These are phyloP conservation scores for Lentinula aciculospora DNA, from an alignment of 768 basidiomycete species.

Conservation along the genomic window DNA sequence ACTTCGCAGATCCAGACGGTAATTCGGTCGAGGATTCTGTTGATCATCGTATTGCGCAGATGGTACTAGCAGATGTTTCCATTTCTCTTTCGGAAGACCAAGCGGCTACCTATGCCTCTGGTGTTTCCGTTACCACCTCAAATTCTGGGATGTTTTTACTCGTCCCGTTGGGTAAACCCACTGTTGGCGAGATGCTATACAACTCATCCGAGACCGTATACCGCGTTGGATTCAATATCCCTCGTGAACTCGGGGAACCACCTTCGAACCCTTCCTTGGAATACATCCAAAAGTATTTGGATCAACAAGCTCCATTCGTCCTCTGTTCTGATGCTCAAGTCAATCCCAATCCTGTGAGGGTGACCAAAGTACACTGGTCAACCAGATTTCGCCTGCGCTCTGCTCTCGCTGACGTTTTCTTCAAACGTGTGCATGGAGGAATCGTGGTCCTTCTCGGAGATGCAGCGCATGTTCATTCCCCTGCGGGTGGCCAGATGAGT, in stretches of 20 bases:
- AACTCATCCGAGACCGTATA: not conserved
- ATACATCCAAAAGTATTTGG: slow-evolving; percentile 30
- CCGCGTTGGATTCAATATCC: slow-evolving; percentile 9
- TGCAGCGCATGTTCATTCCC: slow-evolving; percentile 21
- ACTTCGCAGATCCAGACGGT: slow-evolving; percentile 31
- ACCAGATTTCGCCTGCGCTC: slow-evolving; percentile 32
- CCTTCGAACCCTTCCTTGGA: slow-evolving; percentile 26
- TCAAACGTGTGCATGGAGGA: slow-evolving; percentile 21
- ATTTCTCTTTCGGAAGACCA: slow-evolving; percentile 12
- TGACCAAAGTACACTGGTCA: slow-evolving; percentile 28
- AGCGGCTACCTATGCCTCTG: not conserved
- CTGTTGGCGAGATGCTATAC: not conserved
- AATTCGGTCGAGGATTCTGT: slow-evolving; percentile 14
- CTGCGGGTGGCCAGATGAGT: slow-evolving; percentile 3
- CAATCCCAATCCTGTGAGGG: slow-evolving; percentile 17
- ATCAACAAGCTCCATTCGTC: slow-evolving; percentile 23
- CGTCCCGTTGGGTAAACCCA: not conserved
- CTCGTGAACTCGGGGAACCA: slow-evolving; percentile 18
- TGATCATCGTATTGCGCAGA: slow-evolving; percentile 20
- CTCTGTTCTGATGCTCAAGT: slow-evolving; percentile 20
- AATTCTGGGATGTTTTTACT: not conserved
- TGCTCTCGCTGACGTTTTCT: slow-evolving; percentile 28
- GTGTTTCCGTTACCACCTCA: not conserved
- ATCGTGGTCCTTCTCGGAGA: slow-evolving; percentile 18
- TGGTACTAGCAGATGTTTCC: slow-evolving; percentile 34